These are phyloP conservation scores for Ascomycota sp. DNA, from an alignment of 2,329 filamentous ascomycete genomes.

Conservation along the genomic window DNA sequence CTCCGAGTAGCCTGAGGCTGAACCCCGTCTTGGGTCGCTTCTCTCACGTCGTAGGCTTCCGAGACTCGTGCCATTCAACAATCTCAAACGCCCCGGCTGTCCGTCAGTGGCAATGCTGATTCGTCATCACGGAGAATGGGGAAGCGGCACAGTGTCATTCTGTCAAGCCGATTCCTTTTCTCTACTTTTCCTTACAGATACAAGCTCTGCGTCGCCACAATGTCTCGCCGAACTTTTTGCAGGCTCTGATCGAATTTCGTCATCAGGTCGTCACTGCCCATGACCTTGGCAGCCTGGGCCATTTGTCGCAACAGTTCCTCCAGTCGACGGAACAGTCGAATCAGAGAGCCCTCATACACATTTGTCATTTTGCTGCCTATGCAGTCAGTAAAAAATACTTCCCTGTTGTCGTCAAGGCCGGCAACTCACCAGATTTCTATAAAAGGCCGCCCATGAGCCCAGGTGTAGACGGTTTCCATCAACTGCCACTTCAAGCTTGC, in stretches of 20 bases:
- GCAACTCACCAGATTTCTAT: slow-evolving; percentile 74
- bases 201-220: slow-evolving; percentile 84
- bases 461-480: slow-evolving; percentile 89
- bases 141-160: too few relatives aligned
- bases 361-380: slow-evolving; percentile 98
- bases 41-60: too few relatives aligned
- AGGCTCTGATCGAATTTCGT: slow-evolving; percentile 80
- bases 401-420: background rate
- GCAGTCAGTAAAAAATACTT: too few relatives aligned
- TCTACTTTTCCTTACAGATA: slow-evolving; percentile 46
- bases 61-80: too few relatives aligned
- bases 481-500: slow-evolving; percentile 80
- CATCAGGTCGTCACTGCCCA: slow-evolving; percentile 89
- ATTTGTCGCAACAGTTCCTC: slow-evolving; percentile 91
- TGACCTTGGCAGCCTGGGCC: slow-evolving; percentile 87
- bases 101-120: too few relatives aligned
- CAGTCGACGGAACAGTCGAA: slow-evolving; percentile 83
- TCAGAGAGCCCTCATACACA: slow-evolving; percentile 89
- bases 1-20: too few relatives aligned
- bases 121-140: too few relatives aligned
- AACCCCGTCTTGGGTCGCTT: too few relatives aligned
- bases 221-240: slow-evolving; percentile 72
- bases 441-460: slow-evolving; percentile 81
- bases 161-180: too few relatives aligned
- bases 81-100: too few relatives aligned